Percentiles rank a stretch among this genome's conserved stretches.
Evolutionary conservation across 106 monocot genomes (phyloP).

Genomic region (Phalaenopsis equestris): DNA sequence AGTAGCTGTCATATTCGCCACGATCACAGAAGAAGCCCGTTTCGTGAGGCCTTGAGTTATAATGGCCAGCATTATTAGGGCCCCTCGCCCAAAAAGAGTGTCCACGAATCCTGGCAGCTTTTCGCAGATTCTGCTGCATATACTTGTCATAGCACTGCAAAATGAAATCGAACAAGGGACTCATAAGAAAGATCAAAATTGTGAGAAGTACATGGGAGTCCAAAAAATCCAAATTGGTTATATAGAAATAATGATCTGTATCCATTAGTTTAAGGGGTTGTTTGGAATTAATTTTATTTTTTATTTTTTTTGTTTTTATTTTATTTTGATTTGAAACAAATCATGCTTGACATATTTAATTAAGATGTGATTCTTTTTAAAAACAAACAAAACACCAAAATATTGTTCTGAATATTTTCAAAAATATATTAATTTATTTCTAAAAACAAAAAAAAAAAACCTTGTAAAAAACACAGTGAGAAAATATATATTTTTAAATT

Average conservation of each 20-base stretch:
- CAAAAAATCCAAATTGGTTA: neutral
- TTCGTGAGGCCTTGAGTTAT: slow-evolving; percentile 81
- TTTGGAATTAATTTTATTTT: too few relatives aligned
- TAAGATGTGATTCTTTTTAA: too few relatives aligned
- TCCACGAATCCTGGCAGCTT: slow-evolving; percentile 66
- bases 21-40: slow-evolving; percentile 92
- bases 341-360: too few relatives aligned
- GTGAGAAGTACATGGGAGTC: neutral
- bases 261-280: neutral
- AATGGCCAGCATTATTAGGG: slow-evolving; percentile 90
- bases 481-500: too few relatives aligned
- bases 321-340: too few relatives aligned
- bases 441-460: too few relatives aligned
- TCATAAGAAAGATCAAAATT: neutral
- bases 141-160: slow-evolving; percentile 95
- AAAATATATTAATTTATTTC: too few relatives aligned
- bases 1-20: slow-evolving; percentile 89
- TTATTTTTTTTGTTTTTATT: too few relatives aligned
- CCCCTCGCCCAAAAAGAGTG: slow-evolving; percentile 85
- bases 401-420: too few relatives aligned
- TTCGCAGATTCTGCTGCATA: slow-evolving; percentile 65
- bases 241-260: neutral
- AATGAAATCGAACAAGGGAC: neutral
- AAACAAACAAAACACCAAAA: too few relatives aligned
- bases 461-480: too few relatives aligned